phyloP scores from a whole-genome alignment of 1,284 basidiomycete genomes.

The Phlebopus sp. region DNA sequence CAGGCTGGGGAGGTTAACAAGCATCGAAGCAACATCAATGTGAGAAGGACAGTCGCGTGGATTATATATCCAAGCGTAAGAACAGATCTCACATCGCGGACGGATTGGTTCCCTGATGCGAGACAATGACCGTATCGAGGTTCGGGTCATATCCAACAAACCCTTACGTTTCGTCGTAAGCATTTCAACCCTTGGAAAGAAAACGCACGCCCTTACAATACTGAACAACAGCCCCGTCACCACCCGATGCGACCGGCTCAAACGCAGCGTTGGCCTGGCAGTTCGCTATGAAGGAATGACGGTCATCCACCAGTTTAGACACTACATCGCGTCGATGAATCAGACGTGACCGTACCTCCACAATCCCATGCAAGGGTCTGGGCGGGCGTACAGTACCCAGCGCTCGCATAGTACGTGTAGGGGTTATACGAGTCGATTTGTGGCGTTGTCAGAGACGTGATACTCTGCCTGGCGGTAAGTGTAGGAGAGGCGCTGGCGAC shows the following conservation, averaged over 20 bases:
- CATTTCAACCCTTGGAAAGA: not conserved
- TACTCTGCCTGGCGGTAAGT: conserved; percentile 29
- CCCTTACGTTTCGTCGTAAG: conserved; percentile 24
- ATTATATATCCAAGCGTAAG: not conserved
- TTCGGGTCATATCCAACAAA: conserved; percentile 35
- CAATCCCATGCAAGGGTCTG: conserved; percentile 53
- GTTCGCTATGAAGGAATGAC: conserved; percentile 34
- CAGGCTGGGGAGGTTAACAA: conserved; percentile 31
- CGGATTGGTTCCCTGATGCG: conserved; percentile 34
- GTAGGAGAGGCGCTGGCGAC: conserved; percentile 21
- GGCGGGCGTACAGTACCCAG: conserved; percentile 50
- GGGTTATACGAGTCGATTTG: conserved; percentile 49
- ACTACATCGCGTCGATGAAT: not conserved
- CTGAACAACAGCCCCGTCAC: conserved; percentile 51
- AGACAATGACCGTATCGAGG: conserved; percentile 31
- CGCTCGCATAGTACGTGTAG: conserved; percentile 53
- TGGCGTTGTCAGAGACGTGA: conserved; percentile 39
- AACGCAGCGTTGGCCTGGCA: conserved; percentile 56
- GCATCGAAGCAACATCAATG: not conserved
- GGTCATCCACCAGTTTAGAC: not conserved
- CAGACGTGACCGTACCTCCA: conserved; percentile 42
- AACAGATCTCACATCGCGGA: conserved; percentile 23
- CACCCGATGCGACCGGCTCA: conserved; percentile 56
- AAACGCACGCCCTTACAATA: conserved; percentile 35
- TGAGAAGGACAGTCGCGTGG: not conserved